Evolutionary conservation across 345 rosid genomes (phyloP), one percentile per base, ranked within the genome.

Genomic region (Viola odorata): DNA sequence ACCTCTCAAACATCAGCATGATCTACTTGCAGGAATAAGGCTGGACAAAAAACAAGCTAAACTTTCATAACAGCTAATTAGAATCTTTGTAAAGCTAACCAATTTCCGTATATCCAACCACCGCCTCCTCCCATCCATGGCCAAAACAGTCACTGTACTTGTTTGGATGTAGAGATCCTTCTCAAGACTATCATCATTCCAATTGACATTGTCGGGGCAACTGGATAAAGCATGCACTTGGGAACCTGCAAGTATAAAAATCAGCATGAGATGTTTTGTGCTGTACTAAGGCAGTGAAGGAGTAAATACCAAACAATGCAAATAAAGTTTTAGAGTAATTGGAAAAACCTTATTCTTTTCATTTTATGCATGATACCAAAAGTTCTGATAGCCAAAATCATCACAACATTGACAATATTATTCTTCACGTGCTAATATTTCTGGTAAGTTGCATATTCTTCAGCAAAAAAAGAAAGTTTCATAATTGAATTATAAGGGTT

Each of bases 121-220:
- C 60, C 99, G 84, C 75, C 96, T 81, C 79, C 91, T 90, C 63
- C 99, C 99, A 69, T 94, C 99, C 99, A 94, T 94, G 59, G 99
- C 99, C 86, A 94, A 86, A 75, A 90, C 82, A 38, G 97, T 94
- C 66, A 94, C 82, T 13, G 92, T 88, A 49, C 80, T 80, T 61
- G 91, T 77, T 73, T 83, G 80, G 61, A 94, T 90, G 70, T 86
- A 85, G 40, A 94, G 73, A 80, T 94, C 99, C 87, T 78, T 86
- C 74, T 94, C 99, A 64, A 94, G 91, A 60, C 85, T 86, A 76
- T 86, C 91, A 77, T 84, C 83, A 66, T 78, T 88, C 99, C 99
- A 86, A 54, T 81, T 73, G 68, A 80, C 57, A 75, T 70, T 80
- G 74, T 71, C 62, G 65, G 89, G 77, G 70, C 99, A 94, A 11